These are phyloP conservation scores for Raddia guianensis DNA, from an alignment of 176 grass and related monocot genomes.

Conservation along the genomic window DNA sequence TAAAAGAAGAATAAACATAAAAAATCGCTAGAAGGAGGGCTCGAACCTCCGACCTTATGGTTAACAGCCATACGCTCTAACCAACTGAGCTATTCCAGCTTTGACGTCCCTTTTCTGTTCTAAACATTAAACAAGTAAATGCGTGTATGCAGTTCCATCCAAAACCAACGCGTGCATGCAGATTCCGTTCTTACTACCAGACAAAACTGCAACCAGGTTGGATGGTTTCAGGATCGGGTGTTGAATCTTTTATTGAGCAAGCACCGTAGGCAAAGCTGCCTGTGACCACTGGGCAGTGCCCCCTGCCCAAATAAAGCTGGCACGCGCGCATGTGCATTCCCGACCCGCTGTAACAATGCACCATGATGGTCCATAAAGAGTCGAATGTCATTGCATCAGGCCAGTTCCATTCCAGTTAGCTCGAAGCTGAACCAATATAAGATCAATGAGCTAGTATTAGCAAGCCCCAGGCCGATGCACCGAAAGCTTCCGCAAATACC, in stretches of 20 bases:
- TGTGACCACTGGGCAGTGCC: background rate
- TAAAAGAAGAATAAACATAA: too few relatives aligned
- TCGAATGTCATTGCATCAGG: background rate
- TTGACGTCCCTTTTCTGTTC: accelerated
- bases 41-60: slow-evolving; percentile 83
- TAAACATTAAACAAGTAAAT: background rate
- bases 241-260: background rate
- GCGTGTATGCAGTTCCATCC: too few relatives aligned
- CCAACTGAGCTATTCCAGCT: slow-evolving; percentile 89
- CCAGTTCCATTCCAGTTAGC: slow-evolving; percentile 36
- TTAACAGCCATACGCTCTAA: slow-evolving; percentile 78
- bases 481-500: background rate
- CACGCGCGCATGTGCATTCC: slow-evolving; percentile 6
- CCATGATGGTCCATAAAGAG: background rate
- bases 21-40: slow-evolving; percentile 51
- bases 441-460: slow-evolving; percentile 10
- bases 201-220: background rate
- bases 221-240: background rate
- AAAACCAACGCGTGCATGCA: background rate
- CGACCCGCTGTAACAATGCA: background rate
- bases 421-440: slow-evolving; percentile 23
- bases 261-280: background rate
- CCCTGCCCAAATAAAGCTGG: background rate
- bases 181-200: background rate
- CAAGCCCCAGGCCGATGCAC: too few relatives aligned